Conservation (phyloP, 2,329 filamentous ascomycete species). For the Aspergillus sp. region DNA sequence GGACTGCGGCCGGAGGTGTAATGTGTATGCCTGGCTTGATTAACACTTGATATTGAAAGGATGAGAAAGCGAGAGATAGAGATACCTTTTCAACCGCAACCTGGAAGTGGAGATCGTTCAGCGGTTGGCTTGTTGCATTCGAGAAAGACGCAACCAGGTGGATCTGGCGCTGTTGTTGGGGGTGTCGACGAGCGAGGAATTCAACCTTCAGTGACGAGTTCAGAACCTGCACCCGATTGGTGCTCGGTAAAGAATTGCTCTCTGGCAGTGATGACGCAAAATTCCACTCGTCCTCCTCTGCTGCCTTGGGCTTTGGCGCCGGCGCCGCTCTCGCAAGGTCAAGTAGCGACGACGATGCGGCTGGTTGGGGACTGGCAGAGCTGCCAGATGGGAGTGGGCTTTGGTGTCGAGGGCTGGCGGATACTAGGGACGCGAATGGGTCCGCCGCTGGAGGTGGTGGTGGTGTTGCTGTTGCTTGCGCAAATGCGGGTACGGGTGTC, state of each 20-base stretch:
- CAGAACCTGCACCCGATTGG: conserved; percentile 66
- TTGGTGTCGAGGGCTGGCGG: conserved; percentile 51
- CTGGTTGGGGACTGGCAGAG: conserved; percentile 19
- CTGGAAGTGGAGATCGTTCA: conserved; percentile 84
- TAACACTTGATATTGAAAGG: not conserved
- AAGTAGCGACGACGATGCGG: conserved; percentile 32
- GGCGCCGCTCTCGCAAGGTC: conserved; percentile 31
- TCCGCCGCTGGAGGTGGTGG: conserved; percentile 49
- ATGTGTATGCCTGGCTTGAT: conserved; percentile 66
- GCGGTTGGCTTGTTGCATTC: conserved; percentile 69
- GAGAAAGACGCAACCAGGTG: conserved; percentile 77
- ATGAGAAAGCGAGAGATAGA: not conserved
- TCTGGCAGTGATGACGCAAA: conserved; percentile 84
- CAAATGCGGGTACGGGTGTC: conserved; percentile 48
- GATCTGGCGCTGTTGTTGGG: conserved; percentile 57
- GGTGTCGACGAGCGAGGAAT: conserved; percentile 65
- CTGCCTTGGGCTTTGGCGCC: conserved; percentile 38
- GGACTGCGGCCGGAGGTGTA: conserved; percentile 82
- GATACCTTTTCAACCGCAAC: conserved; percentile 87
- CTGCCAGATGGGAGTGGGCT: conserved; percentile 37
- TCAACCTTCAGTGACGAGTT: conserved; percentile 71
- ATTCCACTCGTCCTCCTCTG: conserved; percentile 87
- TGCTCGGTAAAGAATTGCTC: conserved; percentile 53
- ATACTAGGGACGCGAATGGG: conserved; percentile 61
- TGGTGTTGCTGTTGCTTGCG: conserved; percentile 32